Evolutionary conservation across 345 rosid genomes (phyloP), one percentile per base, ranked within the genome.

Genomic region (Moringa oleifera): DNA sequence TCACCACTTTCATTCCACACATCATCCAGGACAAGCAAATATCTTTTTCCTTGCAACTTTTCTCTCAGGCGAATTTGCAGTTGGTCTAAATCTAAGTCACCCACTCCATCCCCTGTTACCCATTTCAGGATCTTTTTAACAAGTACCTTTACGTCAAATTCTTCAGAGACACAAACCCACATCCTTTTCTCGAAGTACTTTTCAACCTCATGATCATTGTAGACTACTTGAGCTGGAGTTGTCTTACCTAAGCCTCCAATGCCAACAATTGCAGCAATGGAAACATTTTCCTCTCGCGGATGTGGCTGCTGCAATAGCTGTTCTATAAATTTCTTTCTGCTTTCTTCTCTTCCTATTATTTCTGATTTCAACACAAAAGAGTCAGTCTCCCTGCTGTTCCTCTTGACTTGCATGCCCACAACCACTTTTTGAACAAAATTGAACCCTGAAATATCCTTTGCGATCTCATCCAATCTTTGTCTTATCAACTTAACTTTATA

Each of bases 181-280:
- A 73, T 68, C 54, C 67, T 68, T 54, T 68, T 56, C 46, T 73
- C 77, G 51, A 73, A 73, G 20, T 55, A 58, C 37, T 68, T 58
- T 10, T 68, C 73, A 0, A 68, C 64, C 66, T 68, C 69, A n/a
- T 68, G 64, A 62, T 73, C 77, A 7, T 68, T 68, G 56, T 64
- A 73, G 51, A 73, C 77, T 63, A 68, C 73, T 54, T 73, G 73
- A 24, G 77, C 77, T 18, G 68, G 64, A 0, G 77, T 68, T 4
- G 77, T 68, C 57, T 68, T 73, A 20, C 77, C 77, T 13, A 73
- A 24, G 18, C 77, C 77, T 56, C 73, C 77, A 73, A 73, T 73
- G 16, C 77, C 77, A 0, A 73, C 77, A 54, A 73, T 68, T 41
- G 77, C 66, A 72, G 62, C 58, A 23, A 64, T 36, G 17, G 47